These are phyloP conservation scores for Cercophora samala DNA, from an alignment of 495 filamentous ascomycete species.

Conservation along the genomic window DNA sequence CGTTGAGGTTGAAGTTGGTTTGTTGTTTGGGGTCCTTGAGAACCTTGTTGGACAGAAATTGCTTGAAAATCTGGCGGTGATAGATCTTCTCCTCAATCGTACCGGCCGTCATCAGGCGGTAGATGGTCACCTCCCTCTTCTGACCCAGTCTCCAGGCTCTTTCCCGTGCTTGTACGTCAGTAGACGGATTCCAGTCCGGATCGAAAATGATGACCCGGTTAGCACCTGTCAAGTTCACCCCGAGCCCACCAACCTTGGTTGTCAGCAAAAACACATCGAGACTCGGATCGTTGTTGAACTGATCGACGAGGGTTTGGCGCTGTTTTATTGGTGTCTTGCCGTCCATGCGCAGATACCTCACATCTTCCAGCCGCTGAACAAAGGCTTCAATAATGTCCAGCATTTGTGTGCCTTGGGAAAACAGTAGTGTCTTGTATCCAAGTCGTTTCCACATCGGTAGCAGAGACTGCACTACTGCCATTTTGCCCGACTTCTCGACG, in stretches of 20 bases:
- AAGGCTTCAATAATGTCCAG: conserved; percentile 87
- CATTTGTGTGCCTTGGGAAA: conserved; percentile 89
- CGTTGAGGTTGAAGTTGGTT: conserved; percentile 77
- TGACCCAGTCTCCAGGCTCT: conserved; percentile 94
- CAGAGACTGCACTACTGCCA: conserved; percentile 84
- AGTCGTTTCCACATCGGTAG: conserved; percentile 80
- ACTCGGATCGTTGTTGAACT: conserved; percentile 78
- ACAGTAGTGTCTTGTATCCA: conserved; percentile 88
- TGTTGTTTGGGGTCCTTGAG: conserved; percentile 86
- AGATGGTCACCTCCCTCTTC: conserved; percentile 89
- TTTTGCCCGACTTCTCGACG: conserved; percentile 78
- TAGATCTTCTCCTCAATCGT: conserved; percentile 99
- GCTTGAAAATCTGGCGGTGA: conserved; percentile 96
- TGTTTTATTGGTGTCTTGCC: conserved; percentile 79
- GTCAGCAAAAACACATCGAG: conserved; percentile 89
- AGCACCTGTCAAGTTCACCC: conserved; percentile 90
- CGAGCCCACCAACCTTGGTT: conserved; percentile 90
- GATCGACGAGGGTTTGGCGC: conserved; percentile 79
- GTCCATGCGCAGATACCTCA: conserved; percentile 88
- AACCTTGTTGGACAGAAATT: conserved; percentile 92
- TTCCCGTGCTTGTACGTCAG: conserved; percentile 91
- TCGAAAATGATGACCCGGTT: conserved; percentile 97
- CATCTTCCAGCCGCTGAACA: conserved; percentile 59
- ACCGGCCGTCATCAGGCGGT: conserved; percentile 91
- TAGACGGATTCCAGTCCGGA: conserved; percentile 96